These are phyloP conservation scores for Phytophthora brassicae DNA, from an alignment of 352 stramenopile species.

Conservation along the genomic window DNA sequence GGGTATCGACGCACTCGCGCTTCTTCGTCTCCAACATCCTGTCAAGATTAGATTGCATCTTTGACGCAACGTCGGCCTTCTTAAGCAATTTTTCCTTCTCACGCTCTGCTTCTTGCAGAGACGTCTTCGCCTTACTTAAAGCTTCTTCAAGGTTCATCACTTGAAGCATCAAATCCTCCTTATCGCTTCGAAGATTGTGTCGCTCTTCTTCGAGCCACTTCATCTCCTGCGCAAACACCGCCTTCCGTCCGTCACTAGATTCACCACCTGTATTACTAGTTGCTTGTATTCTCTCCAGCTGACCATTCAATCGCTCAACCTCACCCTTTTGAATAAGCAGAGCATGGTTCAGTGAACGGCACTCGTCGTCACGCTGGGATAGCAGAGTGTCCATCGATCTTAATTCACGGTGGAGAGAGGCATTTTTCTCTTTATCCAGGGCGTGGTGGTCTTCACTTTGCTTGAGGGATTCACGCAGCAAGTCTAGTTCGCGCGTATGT, in stretches of 20 bases:
- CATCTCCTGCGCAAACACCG: conserved; percentile 58
- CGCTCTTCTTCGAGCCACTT: conserved; percentile 77
- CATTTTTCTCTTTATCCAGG: conserved; percentile 74
- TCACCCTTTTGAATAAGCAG: conserved; percentile 58
- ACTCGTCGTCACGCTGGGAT: conserved; percentile 71
- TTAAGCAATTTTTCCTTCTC: conserved; percentile 55
- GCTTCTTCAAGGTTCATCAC: conserved; percentile 63
- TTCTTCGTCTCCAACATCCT: conserved; percentile 61
- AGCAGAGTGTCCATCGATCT: conserved; percentile 73
- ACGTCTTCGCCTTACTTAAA: conserved; percentile 42
- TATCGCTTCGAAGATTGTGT: conserved; percentile 49
- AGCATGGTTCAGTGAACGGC: conserved; percentile 55
- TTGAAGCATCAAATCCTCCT: conserved; percentile 59
- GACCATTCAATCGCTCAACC: conserved; percentile 49
- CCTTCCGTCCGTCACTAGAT: conserved; percentile 26
- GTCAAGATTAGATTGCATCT: conserved; percentile 46
- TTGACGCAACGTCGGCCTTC: conserved; percentile 37
- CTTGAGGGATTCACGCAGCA: conserved; percentile 58
- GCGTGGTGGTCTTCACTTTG: conserved; percentile 50
- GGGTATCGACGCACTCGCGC: conserved; percentile 38
- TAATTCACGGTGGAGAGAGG: conserved; percentile 66
- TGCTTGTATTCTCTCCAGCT: conserved; percentile 34
- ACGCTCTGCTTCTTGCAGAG: conserved; percentile 35
- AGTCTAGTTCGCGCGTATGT: conserved; percentile 54
- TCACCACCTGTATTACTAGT: not conserved